A percentile compares a stretch with the other conserved stretches of the same genome.
Conservation (phyloP, 371 early-diverging fungal genomes). For the Mortierella sp. region DNA sequence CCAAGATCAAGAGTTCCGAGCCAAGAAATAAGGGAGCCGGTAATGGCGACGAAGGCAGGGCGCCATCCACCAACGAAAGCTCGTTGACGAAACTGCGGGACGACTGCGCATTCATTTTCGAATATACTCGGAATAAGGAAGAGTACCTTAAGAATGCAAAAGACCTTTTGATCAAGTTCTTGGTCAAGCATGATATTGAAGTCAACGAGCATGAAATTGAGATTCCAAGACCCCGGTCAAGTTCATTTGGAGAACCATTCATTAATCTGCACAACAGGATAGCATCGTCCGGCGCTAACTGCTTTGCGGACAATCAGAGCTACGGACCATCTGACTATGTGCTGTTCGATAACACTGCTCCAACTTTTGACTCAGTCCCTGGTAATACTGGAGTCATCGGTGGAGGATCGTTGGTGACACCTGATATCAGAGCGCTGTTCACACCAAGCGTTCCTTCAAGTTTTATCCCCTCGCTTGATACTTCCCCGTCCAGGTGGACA, state of each 20-base stretch:
- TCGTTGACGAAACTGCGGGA: not conserved
- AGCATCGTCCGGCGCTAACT: not conserved
- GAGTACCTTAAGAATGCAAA: constrained; percentile 56
- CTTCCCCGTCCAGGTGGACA: constrained; percentile 41
- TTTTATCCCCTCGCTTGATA: constrained; percentile 19
- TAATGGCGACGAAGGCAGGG: not conserved
- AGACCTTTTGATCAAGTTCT: constrained; percentile 56
- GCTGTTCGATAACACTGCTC: constrained; percentile 33
- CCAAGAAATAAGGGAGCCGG: not conserved
- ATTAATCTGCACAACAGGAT: constrained; percentile 26
- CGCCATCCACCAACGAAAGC: not conserved
- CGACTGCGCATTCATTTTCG: constrained; percentile 47
- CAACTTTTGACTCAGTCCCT: constrained; percentile 14
- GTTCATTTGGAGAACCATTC: constrained; percentile 34
- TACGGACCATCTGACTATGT: constrained; percentile 31
- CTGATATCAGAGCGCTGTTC: constrained; percentile 41
- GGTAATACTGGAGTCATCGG: not conserved
- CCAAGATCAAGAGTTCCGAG: constrained; percentile 5
- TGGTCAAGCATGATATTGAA: constrained; percentile 57
- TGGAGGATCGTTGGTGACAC: constrained; percentile 10
- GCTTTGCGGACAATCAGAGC: not conserved
- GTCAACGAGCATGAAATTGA: constrained; percentile 34
- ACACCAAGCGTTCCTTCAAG: constrained; percentile 6
- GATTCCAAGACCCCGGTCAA: constrained; percentile 30
- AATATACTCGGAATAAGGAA: constrained; percentile 52